These are phyloP conservation scores for Pestalotiopsis sp. DNA, from an alignment of 2,329 filamentous ascomycete genomes.

Conservation along the genomic window DNA sequence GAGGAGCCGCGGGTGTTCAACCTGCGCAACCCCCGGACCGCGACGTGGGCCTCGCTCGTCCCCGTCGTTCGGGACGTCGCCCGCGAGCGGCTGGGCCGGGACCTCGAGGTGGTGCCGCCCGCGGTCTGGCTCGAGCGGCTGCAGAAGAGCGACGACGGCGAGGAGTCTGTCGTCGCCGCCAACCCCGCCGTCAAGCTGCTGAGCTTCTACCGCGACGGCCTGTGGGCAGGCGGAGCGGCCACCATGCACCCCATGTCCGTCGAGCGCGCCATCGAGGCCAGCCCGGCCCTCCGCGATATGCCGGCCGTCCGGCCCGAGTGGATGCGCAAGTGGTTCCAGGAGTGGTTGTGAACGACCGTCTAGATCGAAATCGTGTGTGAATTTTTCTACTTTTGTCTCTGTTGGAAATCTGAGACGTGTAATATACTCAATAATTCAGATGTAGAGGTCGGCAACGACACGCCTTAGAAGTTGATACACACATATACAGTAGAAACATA, in stretches of 20 bases:
- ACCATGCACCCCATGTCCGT: not conserved
- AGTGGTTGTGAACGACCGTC: not conserved
- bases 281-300: not conserved
- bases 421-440: not conserved
- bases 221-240: not conserved
- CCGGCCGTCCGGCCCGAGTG: not conserved
- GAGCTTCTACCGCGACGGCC: not conserved
- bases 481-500: no score
- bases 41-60: not conserved
- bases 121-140: not conserved
- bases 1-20: conserved; percentile 3
- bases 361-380: not conserved
- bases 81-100: not conserved
- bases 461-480: not conserved
- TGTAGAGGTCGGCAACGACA: not conserved
- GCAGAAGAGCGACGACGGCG: not conserved
- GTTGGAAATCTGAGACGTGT: not conserved
- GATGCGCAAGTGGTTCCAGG: not conserved
- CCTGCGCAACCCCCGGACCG: not conserved
- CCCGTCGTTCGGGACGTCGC: not conserved
- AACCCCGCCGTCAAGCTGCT: not conserved
- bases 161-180: not conserved
- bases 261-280: not conserved
- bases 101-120: not conserved
- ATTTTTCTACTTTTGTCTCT: not conserved